These are phyloP conservation scores for Silene conica DNA, from an alignment of 148 eudicot species.

Conservation along the genomic window DNA sequence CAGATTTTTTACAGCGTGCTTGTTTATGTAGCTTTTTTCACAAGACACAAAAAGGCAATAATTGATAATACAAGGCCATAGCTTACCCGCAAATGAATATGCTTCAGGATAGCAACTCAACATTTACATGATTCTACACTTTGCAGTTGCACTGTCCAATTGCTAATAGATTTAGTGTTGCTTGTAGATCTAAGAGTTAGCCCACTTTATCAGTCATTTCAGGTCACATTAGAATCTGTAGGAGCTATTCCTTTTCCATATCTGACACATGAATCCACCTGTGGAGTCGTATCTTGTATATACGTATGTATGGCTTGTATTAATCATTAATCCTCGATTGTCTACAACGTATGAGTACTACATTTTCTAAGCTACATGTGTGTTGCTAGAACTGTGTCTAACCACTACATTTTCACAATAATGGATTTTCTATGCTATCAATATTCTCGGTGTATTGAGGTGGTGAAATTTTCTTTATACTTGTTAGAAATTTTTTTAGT, in stretches of 20 bases:
- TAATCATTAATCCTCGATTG: not conserved
- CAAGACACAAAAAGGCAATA: too few species aligned
- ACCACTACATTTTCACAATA: conserved; percentile 27
- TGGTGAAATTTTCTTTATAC: conserved; percentile 38
- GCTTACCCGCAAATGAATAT: not conserved
- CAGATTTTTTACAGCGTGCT: too few species aligned
- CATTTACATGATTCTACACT: too few species aligned
- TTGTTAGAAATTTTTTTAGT: conserved; percentile 35
- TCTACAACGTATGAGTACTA: not conserved
- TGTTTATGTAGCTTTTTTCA: too few species aligned
- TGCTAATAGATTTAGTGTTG: not conserved
- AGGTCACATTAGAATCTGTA: conserved; percentile 2
- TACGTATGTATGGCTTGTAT: not conserved
- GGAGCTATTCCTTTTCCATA: not conserved
- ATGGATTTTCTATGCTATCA: conserved; percentile 32
- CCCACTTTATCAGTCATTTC: not conserved
- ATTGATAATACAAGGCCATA: too few species aligned
- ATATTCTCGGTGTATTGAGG: conserved; percentile 44
- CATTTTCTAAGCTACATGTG: not conserved
- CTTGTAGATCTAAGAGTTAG: not conserved
- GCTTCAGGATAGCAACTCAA: too few species aligned
- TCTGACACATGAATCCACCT: not conserved
- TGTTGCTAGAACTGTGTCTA: not conserved
- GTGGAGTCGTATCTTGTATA: not conserved
- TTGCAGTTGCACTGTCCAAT: too few species aligned